Base-by-base conservation (phyloP, 2,329 filamentous ascomycete genomes). In the Pestalotiopsis sp. region DNA sequence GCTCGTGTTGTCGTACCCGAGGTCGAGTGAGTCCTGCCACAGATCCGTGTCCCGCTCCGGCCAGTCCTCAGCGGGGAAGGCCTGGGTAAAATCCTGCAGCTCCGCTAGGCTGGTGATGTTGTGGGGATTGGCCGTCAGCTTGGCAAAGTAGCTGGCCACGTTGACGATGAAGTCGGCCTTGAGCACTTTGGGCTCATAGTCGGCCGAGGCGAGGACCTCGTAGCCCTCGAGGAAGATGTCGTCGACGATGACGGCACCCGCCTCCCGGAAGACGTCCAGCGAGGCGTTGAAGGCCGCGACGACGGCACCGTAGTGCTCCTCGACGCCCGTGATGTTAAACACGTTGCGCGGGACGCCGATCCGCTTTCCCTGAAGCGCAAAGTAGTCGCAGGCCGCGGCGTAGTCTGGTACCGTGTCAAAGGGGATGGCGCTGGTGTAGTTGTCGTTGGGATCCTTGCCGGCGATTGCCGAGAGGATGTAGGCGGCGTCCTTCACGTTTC, bases 331-430 rank as follows among this genome's bases (percentile, higher is more conserved):
- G 3, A 72, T 57, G n/a, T 80, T 79, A 40, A 92, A 80, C 1
- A 86, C 81, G 70, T 91, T 90, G 20, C 86, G 82, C 0, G 90
- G 87, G 3, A 93, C 83, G 3, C 91, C 91, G 30, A 93, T 88
- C 1, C 89, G 84, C 65, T 86, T 86, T 7, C 87, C 88, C 11
- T 77, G 69, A 0, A 92, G 80, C 0, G 83, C 82, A 13, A 82
- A 81, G 22, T 82, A 76, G 22, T 86, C 82, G 73, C 89, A 87
- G 0, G 89, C 86, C 2, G 80, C 82, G 9, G 87, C 84, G 71
- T 92, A 92, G 75, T 92, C 81, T 0, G 89, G 89, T 1, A 85
- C 75, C 2, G 74, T 74, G 24, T 81, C 79, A 68, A 81, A 84
- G 0, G 90, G 91, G 35, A 89, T 90, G 0, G 84, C 85, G 0